Conservation (phyloP, 805 yeast genomes). For the Phaffomyces thermotolerans region DNA sequence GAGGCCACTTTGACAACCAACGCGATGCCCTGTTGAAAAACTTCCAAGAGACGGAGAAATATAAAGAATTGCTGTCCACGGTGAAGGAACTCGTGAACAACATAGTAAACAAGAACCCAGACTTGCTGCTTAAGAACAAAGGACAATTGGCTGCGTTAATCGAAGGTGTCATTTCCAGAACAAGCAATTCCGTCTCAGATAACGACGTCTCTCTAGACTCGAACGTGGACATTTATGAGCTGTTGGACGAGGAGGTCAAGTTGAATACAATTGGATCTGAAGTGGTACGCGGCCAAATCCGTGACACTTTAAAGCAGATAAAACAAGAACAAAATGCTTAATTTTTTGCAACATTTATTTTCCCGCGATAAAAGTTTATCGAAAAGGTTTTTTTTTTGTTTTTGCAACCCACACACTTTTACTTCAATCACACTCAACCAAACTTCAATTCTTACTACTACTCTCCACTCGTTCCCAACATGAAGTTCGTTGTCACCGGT, state of each 20-base stretch:
- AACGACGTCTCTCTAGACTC: no score
- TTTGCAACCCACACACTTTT: not conserved
- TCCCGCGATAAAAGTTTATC: not conserved
- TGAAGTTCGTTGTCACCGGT: no score
- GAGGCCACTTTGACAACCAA: constrained; percentile 16
- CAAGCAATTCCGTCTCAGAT: not conserved
- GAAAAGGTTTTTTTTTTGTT: not conserved
- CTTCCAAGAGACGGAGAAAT: constrained; percentile 14
- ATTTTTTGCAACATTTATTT: no score
- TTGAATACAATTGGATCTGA: constrained; percentile 11
- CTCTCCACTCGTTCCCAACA: not conserved
- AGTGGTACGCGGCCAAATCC: constrained; percentile 7
- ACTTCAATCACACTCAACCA: not conserved
- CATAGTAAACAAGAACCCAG: constrained; percentile 17
- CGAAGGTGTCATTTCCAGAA: constrained; percentile 13
- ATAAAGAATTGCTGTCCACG: constrained; percentile 10
- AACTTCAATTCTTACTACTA: not conserved
- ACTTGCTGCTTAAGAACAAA: constrained; percentile 16
- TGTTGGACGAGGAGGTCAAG: constrained; percentile 17
- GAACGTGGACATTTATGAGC: constrained; percentile 6
- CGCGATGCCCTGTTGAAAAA: constrained; percentile 11
- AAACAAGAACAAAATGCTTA: not conserved
- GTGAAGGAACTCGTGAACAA: constrained; percentile 11
- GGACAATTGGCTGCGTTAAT: constrained; percentile 21
- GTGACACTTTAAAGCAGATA: not conserved